These are phyloP conservation scores for Aristolochia fimbriata DNA, from an alignment of 164 flowering plant species.

Conservation along the genomic window DNA sequence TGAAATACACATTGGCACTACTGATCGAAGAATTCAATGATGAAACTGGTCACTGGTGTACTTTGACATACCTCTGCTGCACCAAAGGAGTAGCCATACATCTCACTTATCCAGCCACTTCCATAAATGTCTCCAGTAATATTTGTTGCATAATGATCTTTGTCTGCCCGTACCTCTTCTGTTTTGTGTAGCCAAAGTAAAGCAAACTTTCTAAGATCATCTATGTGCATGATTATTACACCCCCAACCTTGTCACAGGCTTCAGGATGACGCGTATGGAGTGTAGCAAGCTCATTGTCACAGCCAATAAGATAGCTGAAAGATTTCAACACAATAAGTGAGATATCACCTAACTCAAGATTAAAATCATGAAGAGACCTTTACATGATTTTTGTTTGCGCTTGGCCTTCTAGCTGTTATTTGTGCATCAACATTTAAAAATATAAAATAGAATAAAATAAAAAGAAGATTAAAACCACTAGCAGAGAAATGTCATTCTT, in stretches of 20 bases:
- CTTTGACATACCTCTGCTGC: conserved; percentile 81
- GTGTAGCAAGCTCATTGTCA: conserved; percentile 83
- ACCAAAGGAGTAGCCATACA: conserved; percentile 97
- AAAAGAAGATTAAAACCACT: background rate
- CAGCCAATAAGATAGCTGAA: conserved; percentile 92
- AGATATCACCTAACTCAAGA: background rate
- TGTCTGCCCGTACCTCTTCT: conserved; percentile 95
- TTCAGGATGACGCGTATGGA: conserved; percentile 84
- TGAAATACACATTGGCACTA: too few relatives aligned
- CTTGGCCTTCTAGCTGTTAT: too few relatives aligned
- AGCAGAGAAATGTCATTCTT: background rate
- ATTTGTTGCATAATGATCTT: conserved; percentile 71
- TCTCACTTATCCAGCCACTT: conserved; percentile 98
- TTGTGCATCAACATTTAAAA: too few relatives aligned
- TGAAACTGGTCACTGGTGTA: too few relatives aligned
- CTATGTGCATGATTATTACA: conserved; percentile 92
- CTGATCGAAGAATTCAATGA: too few relatives aligned
- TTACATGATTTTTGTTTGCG: too few relatives aligned
- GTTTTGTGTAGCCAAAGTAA: conserved; percentile 88
- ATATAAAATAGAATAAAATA: too few relatives aligned
- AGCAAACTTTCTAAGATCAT: conserved; percentile 80
- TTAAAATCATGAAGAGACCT: too few relatives aligned
- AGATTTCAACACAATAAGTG: background rate
- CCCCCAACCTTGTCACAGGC: conserved; percentile 99
- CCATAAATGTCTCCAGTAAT: conserved; percentile 84